phyloP scores from a whole-genome alignment of 345 rosid genomes.

The Excoecaria cochinchinensis region DNA sequence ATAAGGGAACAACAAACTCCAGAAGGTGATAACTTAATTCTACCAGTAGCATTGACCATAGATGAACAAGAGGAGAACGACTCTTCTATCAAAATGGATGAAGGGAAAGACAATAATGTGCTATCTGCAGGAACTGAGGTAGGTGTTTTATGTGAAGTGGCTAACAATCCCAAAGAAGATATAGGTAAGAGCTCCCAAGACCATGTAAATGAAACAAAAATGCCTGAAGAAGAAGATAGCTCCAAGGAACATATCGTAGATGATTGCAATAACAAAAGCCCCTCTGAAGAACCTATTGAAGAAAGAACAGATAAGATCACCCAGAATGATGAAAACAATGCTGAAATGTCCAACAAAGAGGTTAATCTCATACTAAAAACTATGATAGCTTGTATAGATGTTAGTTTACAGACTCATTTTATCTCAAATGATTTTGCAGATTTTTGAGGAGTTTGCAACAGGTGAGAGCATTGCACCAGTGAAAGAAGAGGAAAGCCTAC shows the following conservation, averaged over 20 bases:
- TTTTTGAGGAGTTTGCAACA: conserved; percentile 2
- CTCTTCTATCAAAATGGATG: neutral
- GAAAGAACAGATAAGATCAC: conserved; percentile 8
- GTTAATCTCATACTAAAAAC: conserved; percentile 11
- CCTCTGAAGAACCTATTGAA: conserved; percentile 10
- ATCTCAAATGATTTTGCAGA: conserved; percentile 15
- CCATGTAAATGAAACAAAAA: conserved; percentile 5
- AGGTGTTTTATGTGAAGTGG: neutral
- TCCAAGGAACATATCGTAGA: neutral
- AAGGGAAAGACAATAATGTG: neutral
- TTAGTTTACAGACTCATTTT: conserved; percentile 1
- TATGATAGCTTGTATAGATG: neutral
- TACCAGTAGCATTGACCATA: neutral
- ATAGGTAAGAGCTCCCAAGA: neutral
- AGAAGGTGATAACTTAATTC: neutral
- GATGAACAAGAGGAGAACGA: neutral
- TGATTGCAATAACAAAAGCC: neutral
- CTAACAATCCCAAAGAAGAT: neutral
- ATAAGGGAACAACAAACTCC: neutral
- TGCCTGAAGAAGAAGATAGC: conserved; percentile 11
- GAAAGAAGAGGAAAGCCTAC: conserved; percentile 14
- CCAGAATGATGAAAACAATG: conserved; percentile 11
- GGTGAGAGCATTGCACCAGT: conserved; percentile 11
- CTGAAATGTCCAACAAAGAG: conserved; percentile 17
- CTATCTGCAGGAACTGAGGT: neutral